These are phyloP conservation scores for Diplodia sapinea DNA, from an alignment of 2,329 filamentous ascomycete species.

Conservation along the genomic window DNA sequence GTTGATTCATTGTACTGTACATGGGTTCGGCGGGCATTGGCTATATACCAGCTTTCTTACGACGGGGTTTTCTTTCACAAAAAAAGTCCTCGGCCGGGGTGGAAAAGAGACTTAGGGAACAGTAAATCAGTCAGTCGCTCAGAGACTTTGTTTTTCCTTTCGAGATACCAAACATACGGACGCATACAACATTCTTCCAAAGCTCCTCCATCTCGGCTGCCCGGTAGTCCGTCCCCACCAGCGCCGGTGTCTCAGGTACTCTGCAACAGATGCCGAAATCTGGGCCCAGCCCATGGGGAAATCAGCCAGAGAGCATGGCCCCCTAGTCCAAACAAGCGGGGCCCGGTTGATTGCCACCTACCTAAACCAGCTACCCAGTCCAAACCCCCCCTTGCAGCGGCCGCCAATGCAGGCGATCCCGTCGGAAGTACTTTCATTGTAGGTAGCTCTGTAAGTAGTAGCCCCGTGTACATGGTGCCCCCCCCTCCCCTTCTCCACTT, in stretches of 20 bases:
- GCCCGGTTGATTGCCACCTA: slow-evolving; percentile 2
- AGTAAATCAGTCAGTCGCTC: not conserved
- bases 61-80: not conserved
- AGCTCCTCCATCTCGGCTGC: not conserved
- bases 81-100: not conserved
- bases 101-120: not conserved
- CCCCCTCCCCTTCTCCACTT: not conserved
- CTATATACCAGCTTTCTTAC: slow-evolving; percentile 17
- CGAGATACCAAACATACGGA: slow-evolving; percentile 6
- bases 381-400: slow-evolving; percentile 6
- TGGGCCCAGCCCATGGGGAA: not conserved
- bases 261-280: slow-evolving; percentile 5
- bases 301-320: not conserved
- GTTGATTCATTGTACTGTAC: not conserved
- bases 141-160: not conserved
- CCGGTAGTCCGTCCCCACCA: not conserved
- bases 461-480: not conserved
- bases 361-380: slow-evolving; percentile 5
- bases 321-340: not conserved
- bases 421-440: not conserved
- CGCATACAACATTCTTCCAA: not conserved
- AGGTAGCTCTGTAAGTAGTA: not conserved
- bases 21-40: slow-evolving; percentile 4
- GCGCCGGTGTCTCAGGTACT: not conserved
- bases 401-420: slow-evolving; percentile 10